These are phyloP conservation scores for Candida pseudofarinosa DNA, from an alignment of 805 yeast genomes.

Conservation along the genomic window DNA sequence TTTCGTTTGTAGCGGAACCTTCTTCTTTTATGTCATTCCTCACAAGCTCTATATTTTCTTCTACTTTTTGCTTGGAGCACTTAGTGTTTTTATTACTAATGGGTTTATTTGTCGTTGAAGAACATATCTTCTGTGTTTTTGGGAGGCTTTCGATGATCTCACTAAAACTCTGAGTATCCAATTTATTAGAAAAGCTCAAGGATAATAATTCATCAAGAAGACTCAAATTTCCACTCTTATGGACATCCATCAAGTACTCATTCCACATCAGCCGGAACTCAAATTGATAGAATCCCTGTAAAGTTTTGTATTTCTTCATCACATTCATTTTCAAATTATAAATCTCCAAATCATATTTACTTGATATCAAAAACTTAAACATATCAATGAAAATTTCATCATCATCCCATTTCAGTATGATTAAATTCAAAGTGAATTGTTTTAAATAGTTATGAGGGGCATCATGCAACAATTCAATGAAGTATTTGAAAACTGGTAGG, in stretches of 20 bases:
- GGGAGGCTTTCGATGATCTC: background rate
- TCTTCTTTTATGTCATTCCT: background rate
- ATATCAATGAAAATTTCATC: conserved; percentile 14
- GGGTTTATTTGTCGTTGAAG: background rate
- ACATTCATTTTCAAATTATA: conserved; percentile 14
- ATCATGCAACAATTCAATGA: conserved; percentile 27
- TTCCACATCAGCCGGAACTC: conserved; percentile 19
- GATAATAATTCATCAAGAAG: conserved; percentile 15
- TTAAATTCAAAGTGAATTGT: conserved; percentile 18
- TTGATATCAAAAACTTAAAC: conserved; percentile 21
- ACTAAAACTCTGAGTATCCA: conserved; percentile 8
- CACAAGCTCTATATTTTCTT: background rate
- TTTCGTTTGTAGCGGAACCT: too few relatives aligned
- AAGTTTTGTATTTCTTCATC: conserved; percentile 8
- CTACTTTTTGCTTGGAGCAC: background rate
- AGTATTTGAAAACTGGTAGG: conserved; percentile 26
- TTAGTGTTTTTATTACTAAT: background rate
- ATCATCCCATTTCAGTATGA: conserved; percentile 14
- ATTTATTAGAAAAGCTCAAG: conserved; percentile 5
- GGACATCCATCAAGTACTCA: conserved; percentile 10
- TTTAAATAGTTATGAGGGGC: conserved; percentile 31
- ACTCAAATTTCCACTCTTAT: conserved; percentile 8
- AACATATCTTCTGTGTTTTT: background rate
- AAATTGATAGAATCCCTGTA: conserved; percentile 10
- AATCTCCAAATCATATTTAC: conserved; percentile 24